Evolutionary conservation across 2,329 filamentous ascomycete genomes (phyloP).

Genomic region (Penicillium verrucosum): DNA sequence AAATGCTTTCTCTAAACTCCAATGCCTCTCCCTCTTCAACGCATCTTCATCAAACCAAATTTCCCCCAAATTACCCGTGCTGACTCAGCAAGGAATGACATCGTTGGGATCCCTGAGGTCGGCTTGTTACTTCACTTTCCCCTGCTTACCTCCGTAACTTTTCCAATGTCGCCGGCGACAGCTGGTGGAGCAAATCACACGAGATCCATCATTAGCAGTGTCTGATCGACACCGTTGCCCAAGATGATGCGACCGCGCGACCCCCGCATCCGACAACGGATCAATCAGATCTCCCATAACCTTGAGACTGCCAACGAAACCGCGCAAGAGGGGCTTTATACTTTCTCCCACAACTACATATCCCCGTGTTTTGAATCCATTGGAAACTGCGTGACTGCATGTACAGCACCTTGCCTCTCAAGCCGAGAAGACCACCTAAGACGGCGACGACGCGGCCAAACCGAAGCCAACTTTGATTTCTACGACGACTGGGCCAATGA

Average conservation of each 20-base stretch:
- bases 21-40: background rate
- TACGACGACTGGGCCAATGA: slow-evolving; percentile 93
- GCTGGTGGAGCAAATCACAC: slow-evolving; percentile 10
- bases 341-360: slow-evolving; percentile 81
- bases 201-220: background rate
- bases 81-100: slow-evolving; percentile 32
- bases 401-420: slow-evolving; percentile 67
- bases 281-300: slow-evolving; percentile 89
- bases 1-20: background rate
- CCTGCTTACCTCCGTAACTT: slow-evolving; percentile 7
- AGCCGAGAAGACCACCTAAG: slow-evolving; percentile 71
- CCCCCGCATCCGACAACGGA: slow-evolving; percentile 84
- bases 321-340: slow-evolving; percentile 87
- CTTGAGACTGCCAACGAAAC: slow-evolving; percentile 87
- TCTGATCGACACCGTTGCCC: slow-evolving; percentile 6
- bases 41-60: background rate
- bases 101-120: slow-evolving; percentile 11
- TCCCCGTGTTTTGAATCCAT: slow-evolving; percentile 73
- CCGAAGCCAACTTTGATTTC: slow-evolving; percentile 90
- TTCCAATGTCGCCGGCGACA: slow-evolving; percentile 15
- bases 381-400: slow-evolving; percentile 61
- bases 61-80: slow-evolving; percentile 2
- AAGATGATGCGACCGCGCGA: slow-evolving; percentile 64
- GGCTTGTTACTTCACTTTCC: slow-evolving; percentile 17
- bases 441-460: slow-evolving; percentile 63